Conservation (phyloP, 2,329 filamentous ascomycete genomes). For the Zymoseptoria tritici region DNA sequence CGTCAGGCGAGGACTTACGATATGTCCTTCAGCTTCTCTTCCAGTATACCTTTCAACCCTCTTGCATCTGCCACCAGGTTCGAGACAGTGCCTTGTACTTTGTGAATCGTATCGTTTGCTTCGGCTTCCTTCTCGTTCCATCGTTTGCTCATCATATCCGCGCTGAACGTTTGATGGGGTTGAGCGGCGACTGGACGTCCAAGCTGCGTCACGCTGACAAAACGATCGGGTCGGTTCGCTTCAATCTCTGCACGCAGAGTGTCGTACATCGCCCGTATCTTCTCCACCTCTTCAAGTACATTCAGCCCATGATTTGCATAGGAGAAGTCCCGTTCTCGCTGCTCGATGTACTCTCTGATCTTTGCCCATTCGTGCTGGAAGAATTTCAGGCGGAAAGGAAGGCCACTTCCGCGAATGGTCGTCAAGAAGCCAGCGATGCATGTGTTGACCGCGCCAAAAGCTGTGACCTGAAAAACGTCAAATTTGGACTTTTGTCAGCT, state of each 20-base stretch:
- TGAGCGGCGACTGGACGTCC: not conserved
- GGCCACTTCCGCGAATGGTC: constrained; percentile 17
- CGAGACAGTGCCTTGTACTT: constrained; percentile 9
- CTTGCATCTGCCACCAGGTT: constrained; percentile 9
- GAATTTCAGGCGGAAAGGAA: constrained; percentile 16
- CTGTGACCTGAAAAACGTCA: constrained; percentile 10
- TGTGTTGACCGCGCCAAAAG: constrained; percentile 19
- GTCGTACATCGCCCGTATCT: constrained; percentile 15
- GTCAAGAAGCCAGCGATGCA: constrained; percentile 18
- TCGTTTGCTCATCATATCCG: constrained; percentile 1
- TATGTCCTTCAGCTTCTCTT: constrained; percentile 14
- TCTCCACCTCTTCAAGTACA: constrained; percentile 11
- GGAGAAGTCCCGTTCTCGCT: constrained; percentile 14
- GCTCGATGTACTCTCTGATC: constrained; percentile 18
- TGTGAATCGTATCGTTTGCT: constrained; percentile 8
- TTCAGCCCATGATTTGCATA: constrained; percentile 4
- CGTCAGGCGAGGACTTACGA: not conserved
- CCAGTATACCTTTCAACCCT: constrained; percentile 11
- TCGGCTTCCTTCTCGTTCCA: constrained; percentile 12
- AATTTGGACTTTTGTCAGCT: not conserved
- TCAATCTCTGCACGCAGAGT: constrained; percentile 12
- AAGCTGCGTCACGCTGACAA: constrained; percentile 4
- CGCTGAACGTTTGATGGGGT: constrained; percentile 1
- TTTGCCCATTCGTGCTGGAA: constrained; percentile 18
- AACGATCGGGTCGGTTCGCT: constrained; percentile 15